Evolutionary conservation across 306 rosid genomes (phyloP), one percentile per base, ranked within the genome.

Genomic region (Canavalia gladiata): DNA sequence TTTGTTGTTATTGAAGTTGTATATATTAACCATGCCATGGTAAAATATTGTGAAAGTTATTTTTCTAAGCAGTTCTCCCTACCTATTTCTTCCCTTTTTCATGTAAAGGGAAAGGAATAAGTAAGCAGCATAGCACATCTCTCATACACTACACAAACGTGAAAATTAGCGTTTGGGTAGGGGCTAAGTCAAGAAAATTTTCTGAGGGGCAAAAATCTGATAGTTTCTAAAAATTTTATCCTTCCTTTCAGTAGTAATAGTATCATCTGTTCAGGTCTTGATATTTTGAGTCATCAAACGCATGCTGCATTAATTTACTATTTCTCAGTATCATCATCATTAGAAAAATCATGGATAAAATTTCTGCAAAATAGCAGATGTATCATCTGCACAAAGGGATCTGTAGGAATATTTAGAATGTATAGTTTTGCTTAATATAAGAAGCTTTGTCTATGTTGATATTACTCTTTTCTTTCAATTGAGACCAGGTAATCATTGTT

Each of bases 1-100:
- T 47, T 62, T 39, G 10, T 41, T 25, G 56, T 29, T 74, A 37
- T 50, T 12, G 43, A n/a, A 37, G 62, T 60, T 71, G 73, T 81
- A 60, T 43, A 33, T 11, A 51, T 39, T 62, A 37, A 62, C 43
- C 6, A 18, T 52, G 74, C 31, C 56, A 60, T 41, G 29, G 52
- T 5, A 12, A 59, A 60, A 59, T 47, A 18, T 49, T 25, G 31
- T 13, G 59, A 43, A 50, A 63, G 74, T 39, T 41, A 80, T 58
- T 35, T 47, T 69, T 68, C 42, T 9, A 18, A 35, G 71, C 43
- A 47, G 59, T 11, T 4, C 4, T 33, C 45, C 35, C 37, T 49
- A 31, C 37, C 12, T 35, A 49, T 46, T 41, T 75, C 58, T n/a
- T 75, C 37, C 47, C 65, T 7, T 72, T 37, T 37, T 5, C 35